Evolutionary conservation across 768 basidiomycete genomes (phyloP).

Genomic region (Myochromella boudieri): DNA sequence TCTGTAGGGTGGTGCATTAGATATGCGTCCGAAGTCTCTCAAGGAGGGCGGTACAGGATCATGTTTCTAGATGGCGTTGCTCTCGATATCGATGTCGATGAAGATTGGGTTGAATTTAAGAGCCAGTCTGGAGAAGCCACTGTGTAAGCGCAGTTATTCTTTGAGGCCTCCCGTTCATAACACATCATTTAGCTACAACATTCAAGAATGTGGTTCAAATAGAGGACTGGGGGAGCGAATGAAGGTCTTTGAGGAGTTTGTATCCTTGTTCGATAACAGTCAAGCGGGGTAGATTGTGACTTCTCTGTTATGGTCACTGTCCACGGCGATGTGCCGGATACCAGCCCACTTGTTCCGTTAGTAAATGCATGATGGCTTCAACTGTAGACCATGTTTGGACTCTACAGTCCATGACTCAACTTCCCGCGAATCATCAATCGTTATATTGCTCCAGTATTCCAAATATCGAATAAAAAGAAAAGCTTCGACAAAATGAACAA

Average conservation of each 20-base stretch:
- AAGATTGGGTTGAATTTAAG: conserved; percentile 38
- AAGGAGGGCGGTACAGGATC: conserved; percentile 40
- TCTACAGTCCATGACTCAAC: conserved; percentile 25
- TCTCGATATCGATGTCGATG: conserved; percentile 42
- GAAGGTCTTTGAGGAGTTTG: conserved; percentile 41
- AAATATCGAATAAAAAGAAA: conserved; percentile 32
- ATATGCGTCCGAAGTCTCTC: conserved; percentile 33
- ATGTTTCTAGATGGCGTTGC: conserved; percentile 43
- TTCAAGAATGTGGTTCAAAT: conserved; percentile 31
- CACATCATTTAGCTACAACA: conserved; percentile 26
- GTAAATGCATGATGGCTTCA: conserved; percentile 5
- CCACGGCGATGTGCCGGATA: too few relatives aligned
- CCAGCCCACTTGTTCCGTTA: not conserved
- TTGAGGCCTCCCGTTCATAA: not conserved
- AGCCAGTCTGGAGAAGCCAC: conserved; percentile 24
- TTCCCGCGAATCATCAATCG: conserved; percentile 34
- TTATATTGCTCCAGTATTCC: conserved; percentile 27
- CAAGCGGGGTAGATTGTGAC: conserved; percentile 1
- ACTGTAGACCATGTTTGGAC: conserved; percentile 20
- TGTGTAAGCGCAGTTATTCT: conserved; percentile 21
- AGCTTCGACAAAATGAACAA: conserved; percentile 30
- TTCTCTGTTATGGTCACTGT: not conserved
- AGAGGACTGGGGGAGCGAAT: conserved; percentile 37
- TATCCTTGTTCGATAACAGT: conserved; percentile 38
- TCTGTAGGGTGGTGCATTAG: conserved; percentile 44